Conservation (phyloP, 2,329 filamentous ascomycete species). For the Colletotrichum paranaense region DNA sequence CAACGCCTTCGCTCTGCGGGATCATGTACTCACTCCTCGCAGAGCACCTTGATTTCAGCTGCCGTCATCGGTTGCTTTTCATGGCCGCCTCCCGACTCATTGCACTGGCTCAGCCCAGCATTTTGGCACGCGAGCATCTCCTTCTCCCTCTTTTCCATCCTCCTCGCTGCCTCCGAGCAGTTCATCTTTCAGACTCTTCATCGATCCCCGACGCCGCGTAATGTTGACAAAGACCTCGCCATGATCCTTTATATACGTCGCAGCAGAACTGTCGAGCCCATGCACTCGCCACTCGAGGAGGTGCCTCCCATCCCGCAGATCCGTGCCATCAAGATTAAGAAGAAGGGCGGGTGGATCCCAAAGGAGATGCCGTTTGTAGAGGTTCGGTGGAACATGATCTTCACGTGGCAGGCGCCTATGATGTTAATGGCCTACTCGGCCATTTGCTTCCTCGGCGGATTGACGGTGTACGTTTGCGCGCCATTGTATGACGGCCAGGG, state of each 20-base stretch:
- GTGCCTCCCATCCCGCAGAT: slow-evolving; percentile 33
- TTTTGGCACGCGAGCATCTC: slow-evolving; percentile 41
- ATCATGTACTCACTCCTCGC: not conserved
- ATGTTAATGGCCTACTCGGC: slow-evolving; percentile 43
- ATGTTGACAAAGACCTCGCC: slow-evolving; percentile 32
- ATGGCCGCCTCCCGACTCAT: slow-evolving; percentile 37
- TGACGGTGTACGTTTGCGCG: slow-evolving; percentile 40
- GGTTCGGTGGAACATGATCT: slow-evolving; percentile 44
- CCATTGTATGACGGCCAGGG: slow-evolving; percentile 38
- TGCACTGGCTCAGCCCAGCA: slow-evolving; percentile 41
- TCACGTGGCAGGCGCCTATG: slow-evolving; percentile 44
- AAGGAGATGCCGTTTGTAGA: slow-evolving; percentile 32
- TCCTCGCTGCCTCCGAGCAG: slow-evolving; percentile 42
- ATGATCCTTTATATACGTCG: slow-evolving; percentile 37
- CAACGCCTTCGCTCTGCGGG: not conserved
- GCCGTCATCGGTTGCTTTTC: slow-evolving; percentile 44
- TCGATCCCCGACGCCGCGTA: slow-evolving; percentile 28
- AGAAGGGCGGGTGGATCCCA: slow-evolving; percentile 32
- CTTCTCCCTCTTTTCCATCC: slow-evolving; percentile 41
- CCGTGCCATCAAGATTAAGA: slow-evolving; percentile 24
- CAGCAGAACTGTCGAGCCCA: slow-evolving; percentile 19
- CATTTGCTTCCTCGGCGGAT: slow-evolving; percentile 38
- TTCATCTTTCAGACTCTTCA: slow-evolving; percentile 42
- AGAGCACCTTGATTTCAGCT: slow-evolving; percentile 41
- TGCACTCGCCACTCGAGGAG: slow-evolving; percentile 28